Percentiles rank a stretch among this genome's conserved stretches.
Conservation (phyloP, 2,329 filamentous ascomycete genomes). For the Venturia pyrina region DNA sequence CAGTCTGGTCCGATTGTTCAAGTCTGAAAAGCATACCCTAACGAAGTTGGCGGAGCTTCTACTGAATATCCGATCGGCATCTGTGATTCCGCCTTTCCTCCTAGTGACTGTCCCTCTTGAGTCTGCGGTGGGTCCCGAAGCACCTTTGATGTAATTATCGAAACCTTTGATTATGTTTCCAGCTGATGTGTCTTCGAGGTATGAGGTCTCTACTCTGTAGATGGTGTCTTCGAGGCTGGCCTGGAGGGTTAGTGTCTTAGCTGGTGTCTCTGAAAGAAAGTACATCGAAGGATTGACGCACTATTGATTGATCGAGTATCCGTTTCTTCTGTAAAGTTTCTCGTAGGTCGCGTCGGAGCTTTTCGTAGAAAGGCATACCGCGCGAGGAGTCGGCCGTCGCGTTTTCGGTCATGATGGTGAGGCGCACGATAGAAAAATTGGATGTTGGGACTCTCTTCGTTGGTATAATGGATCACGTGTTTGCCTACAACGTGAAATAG, state of each 20-base stretch:
- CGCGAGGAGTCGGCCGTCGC: slow-evolving; percentile 37
- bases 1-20: neutral
- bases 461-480: neutral
- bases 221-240: slow-evolving; percentile 68
- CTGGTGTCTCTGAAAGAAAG: neutral
- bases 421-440: neutral
- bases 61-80: slow-evolving; percentile 64
- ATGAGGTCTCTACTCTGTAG: slow-evolving; percentile 70
- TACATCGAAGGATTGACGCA: slow-evolving; percentile 24
- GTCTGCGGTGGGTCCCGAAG: slow-evolving; percentile 41
- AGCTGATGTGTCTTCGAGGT: slow-evolving; percentile 72
- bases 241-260: slow-evolving; percentile 25
- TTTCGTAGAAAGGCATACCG: slow-evolving; percentile 60
- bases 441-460: neutral
- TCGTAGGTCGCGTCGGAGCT: slow-evolving; percentile 56
- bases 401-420: slow-evolving; percentile 38
- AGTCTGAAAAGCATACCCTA: slow-evolving; percentile 19
- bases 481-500: neutral
- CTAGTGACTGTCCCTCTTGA: slow-evolving; percentile 38
- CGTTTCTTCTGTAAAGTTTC: slow-evolving; percentile 58
- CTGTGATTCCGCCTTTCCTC: slow-evolving; percentile 51
- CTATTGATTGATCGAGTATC: slow-evolving; percentile 50
- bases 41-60: slow-evolving; percentile 30
- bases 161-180: slow-evolving; percentile 98
- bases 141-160: slow-evolving; percentile 94